These are phyloP conservation scores for Pleomassaria siparia DNA, from an alignment of 2,329 filamentous ascomycete genomes.

Conservation along the genomic window DNA sequence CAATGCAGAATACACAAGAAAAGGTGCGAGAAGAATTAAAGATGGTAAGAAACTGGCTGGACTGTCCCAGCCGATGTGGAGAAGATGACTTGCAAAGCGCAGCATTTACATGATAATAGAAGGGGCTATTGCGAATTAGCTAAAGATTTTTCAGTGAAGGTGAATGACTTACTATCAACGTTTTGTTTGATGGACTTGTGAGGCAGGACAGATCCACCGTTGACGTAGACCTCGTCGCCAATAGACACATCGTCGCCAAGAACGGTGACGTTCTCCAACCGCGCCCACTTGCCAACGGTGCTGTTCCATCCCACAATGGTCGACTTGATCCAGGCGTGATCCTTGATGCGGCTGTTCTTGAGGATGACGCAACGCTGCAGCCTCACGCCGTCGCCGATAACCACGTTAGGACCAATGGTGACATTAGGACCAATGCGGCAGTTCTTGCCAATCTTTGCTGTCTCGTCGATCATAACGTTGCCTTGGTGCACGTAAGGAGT, in stretches of 20 bases:
- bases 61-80: constrained; percentile 11
- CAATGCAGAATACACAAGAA: constrained; percentile 41
- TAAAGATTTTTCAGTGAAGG: background rate
- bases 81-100: constrained; percentile 5
- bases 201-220: constrained; percentile 89
- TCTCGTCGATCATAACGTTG: constrained; percentile 92
- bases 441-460: constrained; percentile 96
- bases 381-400: constrained; percentile 90
- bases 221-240: constrained; percentile 97
- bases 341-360: constrained; percentile 90
- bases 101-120: constrained; percentile 50
- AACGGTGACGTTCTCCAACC: constrained; percentile 96
- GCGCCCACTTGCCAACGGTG: constrained; percentile 91
- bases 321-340: constrained; percentile 98
- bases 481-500: constrained; percentile 87
- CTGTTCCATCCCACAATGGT: constrained; percentile 99
- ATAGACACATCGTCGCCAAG: constrained; percentile 97
- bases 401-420: constrained; percentile 88
- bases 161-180: constrained; percentile 64
- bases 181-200: constrained; percentile 99
- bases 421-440: constrained; percentile 98
- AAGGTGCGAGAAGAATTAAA: constrained; percentile 33
- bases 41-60: constrained; percentile 19
- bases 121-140: constrained; percentile 37
- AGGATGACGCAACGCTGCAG: constrained; percentile 91